phyloP scores from a whole-genome alignment of 1,284 basidiomycete species.

The Xerocomus cyaneibrunnescens region DNA sequence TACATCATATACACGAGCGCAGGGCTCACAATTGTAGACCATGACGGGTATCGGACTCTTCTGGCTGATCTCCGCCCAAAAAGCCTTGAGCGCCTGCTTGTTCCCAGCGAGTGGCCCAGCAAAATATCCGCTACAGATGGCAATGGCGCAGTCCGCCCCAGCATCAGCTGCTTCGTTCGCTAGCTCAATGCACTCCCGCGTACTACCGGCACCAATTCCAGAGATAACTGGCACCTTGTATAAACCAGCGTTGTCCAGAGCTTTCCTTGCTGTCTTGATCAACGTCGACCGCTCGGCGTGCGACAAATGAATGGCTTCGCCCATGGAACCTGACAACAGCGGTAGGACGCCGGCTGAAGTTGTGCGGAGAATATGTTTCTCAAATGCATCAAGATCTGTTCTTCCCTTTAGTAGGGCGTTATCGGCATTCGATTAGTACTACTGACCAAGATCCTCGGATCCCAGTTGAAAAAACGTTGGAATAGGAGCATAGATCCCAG shows the following conservation, averaged over 20 bases:
- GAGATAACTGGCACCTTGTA: slow-evolving; percentile 68
- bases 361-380: slow-evolving; percentile 69
- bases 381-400: slow-evolving; percentile 70
- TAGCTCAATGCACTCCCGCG: slow-evolving; percentile 76
- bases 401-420: slow-evolving; percentile 1
- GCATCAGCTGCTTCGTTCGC: slow-evolving; percentile 73
- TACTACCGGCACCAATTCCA: slow-evolving; percentile 81
- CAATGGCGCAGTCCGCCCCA: slow-evolving; percentile 83
- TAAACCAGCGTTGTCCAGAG: slow-evolving; percentile 68
- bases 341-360: slow-evolving; percentile 75
- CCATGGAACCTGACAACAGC: slow-evolving; percentile 81
- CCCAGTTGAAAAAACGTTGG: slow-evolving; percentile 80
- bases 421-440: background rate
- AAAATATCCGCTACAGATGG: slow-evolving; percentile 86
- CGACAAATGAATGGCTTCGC: slow-evolving; percentile 80
- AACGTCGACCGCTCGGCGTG: slow-evolving; percentile 69
- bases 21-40: slow-evolving; percentile 81
- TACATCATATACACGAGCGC: background rate
- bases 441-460: slow-evolving; percentile 79
- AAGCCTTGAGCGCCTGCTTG: slow-evolving; percentile 71
- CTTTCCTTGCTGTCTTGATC: slow-evolving; percentile 69
- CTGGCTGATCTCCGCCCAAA: slow-evolving; percentile 74
- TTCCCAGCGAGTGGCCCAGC: slow-evolving; percentile 66
- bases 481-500: slow-evolving; percentile 84
- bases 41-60: slow-evolving; percentile 85